Evolutionary conservation across 2,329 filamentous ascomycete species (phyloP).

Genomic region (Aspergillus sp.): DNA sequence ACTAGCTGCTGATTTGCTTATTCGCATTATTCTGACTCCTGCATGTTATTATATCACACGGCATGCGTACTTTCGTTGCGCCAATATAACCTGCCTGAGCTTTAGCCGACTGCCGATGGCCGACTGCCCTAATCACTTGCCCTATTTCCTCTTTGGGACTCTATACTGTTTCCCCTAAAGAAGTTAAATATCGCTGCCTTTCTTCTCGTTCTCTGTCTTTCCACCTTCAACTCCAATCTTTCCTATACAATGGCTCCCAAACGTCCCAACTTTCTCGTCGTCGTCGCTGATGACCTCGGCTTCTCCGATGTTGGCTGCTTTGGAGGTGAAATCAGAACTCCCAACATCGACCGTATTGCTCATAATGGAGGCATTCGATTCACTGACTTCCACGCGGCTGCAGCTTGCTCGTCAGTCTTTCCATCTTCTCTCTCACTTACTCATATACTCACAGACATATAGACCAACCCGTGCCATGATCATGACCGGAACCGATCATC

Average conservation of each 20-base stretch:
- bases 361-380: constrained; percentile 51
- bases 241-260: constrained; percentile 26
- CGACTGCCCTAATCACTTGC: constrained; percentile 1
- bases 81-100: background rate
- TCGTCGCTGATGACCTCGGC: constrained; percentile 57
- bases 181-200: background rate
- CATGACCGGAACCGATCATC: constrained; percentile 61
- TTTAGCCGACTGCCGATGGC: constrained; percentile 12
- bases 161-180: background rate
- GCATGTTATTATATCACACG: background rate
- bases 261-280: constrained; percentile 57
- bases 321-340: constrained; percentile 58
- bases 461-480: constrained; percentile 61
- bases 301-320: constrained; percentile 57
- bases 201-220: background rate
- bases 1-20: no score
- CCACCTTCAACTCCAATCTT: background rate
- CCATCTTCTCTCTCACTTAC: background rate
- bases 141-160: no score
- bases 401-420: constrained; percentile 51
- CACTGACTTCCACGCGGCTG: constrained; percentile 61
- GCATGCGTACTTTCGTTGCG: background rate
- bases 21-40: no score
- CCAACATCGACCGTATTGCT: constrained; percentile 53
- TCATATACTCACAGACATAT: background rate